Conservation (phyloP, 495 filamentous ascomycete genomes). For the Terfezia boudieri region DNA sequence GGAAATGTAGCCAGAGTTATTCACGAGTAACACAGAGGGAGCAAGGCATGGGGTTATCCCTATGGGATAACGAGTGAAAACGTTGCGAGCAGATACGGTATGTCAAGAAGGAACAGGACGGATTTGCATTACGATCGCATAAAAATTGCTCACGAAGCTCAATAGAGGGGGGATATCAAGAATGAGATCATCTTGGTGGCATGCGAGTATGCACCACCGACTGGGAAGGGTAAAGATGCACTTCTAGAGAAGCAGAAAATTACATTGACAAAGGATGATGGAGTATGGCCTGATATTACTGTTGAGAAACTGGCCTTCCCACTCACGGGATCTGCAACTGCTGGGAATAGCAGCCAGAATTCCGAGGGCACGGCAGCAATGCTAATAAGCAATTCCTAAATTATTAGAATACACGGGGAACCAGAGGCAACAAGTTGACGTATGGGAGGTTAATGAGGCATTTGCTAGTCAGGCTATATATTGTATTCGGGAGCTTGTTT, state of each 20-base stretch:
- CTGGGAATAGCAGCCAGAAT: slow-evolving; percentile 71
- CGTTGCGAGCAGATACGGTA: slow-evolving; percentile 53
- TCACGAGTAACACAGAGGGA: slow-evolving; percentile 47
- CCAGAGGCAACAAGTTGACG: slow-evolving; percentile 40
- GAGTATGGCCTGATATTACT: slow-evolving; percentile 44
- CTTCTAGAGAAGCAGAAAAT: slow-evolving; percentile 25
- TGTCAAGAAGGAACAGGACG: slow-evolving; percentile 62
- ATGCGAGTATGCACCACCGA: slow-evolving; percentile 26
- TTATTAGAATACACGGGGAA: slow-evolving; percentile 45
- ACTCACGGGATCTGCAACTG: slow-evolving; percentile 47
- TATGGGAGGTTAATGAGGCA: slow-evolving; percentile 97
- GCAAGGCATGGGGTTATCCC: slow-evolving; percentile 35
- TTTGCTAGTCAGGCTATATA: slow-evolving; percentile 79
- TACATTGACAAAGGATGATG: slow-evolving; percentile 54
- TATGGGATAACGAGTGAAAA: slow-evolving; percentile 88
- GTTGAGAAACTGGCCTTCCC: slow-evolving; percentile 51
- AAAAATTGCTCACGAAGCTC: slow-evolving; percentile 44
- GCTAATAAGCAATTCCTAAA: slow-evolving; percentile 60
- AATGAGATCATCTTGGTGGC: slow-evolving; percentile 53
- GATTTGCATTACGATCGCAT: slow-evolving; percentile 55
- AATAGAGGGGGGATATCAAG: slow-evolving; percentile 45
- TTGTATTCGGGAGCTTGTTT: slow-evolving; percentile 49
- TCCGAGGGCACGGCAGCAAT: slow-evolving; percentile 72
- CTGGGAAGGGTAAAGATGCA: background rate
- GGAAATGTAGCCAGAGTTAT: slow-evolving; percentile 53